A percentile compares a stretch with the other conserved stretches of the same genome.
Conservation (phyloP, 805 yeast species). For the Cyberlindnera maritima region DNA sequence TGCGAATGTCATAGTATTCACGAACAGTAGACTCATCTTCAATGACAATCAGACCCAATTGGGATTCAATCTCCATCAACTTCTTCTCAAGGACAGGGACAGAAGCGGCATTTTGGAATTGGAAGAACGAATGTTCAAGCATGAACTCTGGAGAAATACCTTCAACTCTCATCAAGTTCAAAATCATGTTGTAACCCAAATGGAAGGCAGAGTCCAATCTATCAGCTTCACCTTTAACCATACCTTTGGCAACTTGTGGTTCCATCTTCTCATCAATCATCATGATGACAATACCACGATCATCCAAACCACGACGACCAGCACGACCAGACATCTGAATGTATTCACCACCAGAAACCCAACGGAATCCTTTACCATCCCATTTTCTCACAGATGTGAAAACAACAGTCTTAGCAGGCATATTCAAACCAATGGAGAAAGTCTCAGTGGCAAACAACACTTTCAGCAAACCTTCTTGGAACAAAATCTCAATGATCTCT, state of each 20-base stretch:
- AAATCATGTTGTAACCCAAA: slow-evolving; percentile 94
- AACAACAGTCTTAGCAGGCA: slow-evolving; percentile 99
- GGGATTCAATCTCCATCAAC: slow-evolving; percentile 49
- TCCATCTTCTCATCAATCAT: slow-evolving; percentile 99
- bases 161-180: slow-evolving; percentile 94
- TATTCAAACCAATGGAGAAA: slow-evolving; percentile 94
- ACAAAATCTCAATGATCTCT: slow-evolving; percentile 92
- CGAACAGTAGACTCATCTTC: slow-evolving; percentile 74
- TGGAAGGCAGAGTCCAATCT: slow-evolving; percentile 97
- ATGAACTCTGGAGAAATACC: slow-evolving; percentile 98
- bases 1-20: slow-evolving; percentile 79
- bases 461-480: slow-evolving; percentile 94
- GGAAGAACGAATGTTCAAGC: slow-evolving; percentile 92
- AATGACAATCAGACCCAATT: slow-evolving; percentile 49
- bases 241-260: slow-evolving; percentile 97
- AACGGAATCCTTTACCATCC: slow-evolving; percentile 97
- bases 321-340: slow-evolving; percentile 99
- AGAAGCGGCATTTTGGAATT: slow-evolving; percentile 88
- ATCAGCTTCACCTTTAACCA: slow-evolving; percentile 99
- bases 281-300: slow-evolving; percentile 98
- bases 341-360: slow-evolving; percentile 99
- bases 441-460: slow-evolving; percentile 98
- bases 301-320: slow-evolving; percentile 99
- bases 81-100: slow-evolving; percentile 82
- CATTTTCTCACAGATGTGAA: slow-evolving; percentile 96